Evolutionary conservation across 345 rosid species (phyloP).

Genomic region (Pistacia integerrima): DNA sequence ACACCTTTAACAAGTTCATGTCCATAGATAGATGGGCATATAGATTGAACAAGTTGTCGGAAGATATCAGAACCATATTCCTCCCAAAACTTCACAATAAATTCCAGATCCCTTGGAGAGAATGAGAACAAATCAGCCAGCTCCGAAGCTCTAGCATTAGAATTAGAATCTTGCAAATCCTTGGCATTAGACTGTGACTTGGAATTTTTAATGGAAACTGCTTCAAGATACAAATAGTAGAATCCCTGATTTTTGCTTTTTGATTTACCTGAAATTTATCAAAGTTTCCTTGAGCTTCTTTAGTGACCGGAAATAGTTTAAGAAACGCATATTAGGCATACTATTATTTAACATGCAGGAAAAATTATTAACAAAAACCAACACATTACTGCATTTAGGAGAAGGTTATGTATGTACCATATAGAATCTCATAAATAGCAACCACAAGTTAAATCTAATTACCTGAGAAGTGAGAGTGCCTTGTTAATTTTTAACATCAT

Average conservation of each 20-base stretch:
- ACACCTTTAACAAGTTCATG: constrained; percentile 97
- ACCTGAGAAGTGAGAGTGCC: neutral
- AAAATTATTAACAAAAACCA: neutral
- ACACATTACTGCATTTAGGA: neutral
- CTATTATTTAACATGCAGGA: neutral
- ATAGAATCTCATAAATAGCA: neutral
- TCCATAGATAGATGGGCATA: constrained; percentile 96
- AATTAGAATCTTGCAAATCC: constrained; percentile 51
- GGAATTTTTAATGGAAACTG: constrained; percentile 73
- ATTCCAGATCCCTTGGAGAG: constrained; percentile 85
- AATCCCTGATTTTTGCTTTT: constrained; percentile 89
- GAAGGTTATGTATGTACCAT: neutral
- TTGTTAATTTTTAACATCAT: neutral
- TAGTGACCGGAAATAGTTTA: constrained; percentile 20
- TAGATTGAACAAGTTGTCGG: constrained; percentile 76
- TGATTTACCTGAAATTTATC: constrained; percentile 72
- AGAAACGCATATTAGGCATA: neutral
- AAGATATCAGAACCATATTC: constrained; percentile 86
- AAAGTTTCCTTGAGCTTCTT: constrained; percentile 11
- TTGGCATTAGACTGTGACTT: constrained; percentile 68
- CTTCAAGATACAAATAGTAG: constrained; percentile 89
- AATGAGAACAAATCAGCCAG: constrained; percentile 73
- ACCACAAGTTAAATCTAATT: neutral
- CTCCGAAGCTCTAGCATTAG: constrained; percentile 51
- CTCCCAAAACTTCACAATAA: constrained; percentile 82